Percentiles rank a stretch among this genome's conserved stretches.
These are phyloP conservation scores for Cordyceps cateniannulata DNA, from an alignment of 2,329 filamentous ascomycete genomes.

Conservation along the genomic window DNA sequence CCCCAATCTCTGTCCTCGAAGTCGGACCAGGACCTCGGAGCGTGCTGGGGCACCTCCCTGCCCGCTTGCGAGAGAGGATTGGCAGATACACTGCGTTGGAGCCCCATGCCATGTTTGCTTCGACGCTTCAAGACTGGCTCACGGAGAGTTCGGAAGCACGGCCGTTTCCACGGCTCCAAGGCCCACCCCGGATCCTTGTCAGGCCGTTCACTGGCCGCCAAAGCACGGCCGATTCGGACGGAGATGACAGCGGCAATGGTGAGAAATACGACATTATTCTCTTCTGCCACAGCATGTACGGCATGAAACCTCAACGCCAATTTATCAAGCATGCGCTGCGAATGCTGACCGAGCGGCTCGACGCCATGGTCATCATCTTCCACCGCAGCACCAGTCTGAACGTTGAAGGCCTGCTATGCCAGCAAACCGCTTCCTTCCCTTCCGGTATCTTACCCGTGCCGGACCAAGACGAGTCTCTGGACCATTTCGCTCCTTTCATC, in stretches of 20 bases:
- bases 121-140: background rate
- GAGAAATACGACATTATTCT: slow-evolving; percentile 48
- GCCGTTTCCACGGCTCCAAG: background rate
- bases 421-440: background rate
- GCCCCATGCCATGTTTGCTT: background rate
- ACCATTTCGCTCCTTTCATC: slow-evolving; percentile 47
- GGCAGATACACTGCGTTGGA: background rate
- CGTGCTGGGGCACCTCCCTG: background rate
- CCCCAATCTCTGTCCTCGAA: background rate
- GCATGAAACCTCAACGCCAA: slow-evolving; percentile 40
- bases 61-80: background rate
- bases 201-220: background rate
- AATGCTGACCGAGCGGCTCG: background rate
- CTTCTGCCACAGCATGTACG: slow-evolving; percentile 61
- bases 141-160: background rate
- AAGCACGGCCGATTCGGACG: background rate
- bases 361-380: background rate
- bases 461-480: slow-evolving; percentile 34
- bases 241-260: slow-evolving; percentile 4
- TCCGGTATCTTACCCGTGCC: background rate
- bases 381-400: background rate
- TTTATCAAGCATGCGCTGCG: background rate
- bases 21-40: background rate
- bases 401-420: background rate
- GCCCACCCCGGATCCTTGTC: background rate